These are phyloP conservation scores for Ajuga reptans DNA, from an alignment of 305 asterid genomes.

Conservation along the genomic window DNA sequence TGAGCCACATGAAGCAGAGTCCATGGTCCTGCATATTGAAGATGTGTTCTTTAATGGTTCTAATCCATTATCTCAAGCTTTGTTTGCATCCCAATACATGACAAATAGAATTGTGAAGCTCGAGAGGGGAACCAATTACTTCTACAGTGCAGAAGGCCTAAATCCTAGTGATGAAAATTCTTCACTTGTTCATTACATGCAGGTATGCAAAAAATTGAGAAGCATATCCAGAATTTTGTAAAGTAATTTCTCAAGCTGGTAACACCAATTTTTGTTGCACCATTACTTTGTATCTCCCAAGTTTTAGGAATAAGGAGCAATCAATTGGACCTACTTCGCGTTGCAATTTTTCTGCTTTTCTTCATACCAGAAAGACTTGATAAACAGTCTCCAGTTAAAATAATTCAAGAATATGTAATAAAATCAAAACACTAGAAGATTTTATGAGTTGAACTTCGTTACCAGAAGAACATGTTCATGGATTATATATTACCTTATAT, in stretches of 20 bases:
- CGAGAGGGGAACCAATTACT: slow-evolving; percentile 52
- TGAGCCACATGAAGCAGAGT: slow-evolving; percentile 69
- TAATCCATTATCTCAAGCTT: slow-evolving; percentile 51
- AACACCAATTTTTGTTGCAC: too few relatives aligned
- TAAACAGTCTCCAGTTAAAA: neutral
- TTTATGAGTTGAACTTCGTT: neutral
- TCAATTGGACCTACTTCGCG: neutral
- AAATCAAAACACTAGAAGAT: neutral
- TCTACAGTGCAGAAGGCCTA: slow-evolving; percentile 59
- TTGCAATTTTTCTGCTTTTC: neutral
- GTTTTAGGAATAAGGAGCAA: neutral
- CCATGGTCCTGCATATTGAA: slow-evolving; percentile 59
- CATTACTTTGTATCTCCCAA: neutral
- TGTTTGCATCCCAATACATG: slow-evolving; percentile 78
- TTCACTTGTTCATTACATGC: slow-evolving; percentile 85
- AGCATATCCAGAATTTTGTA: neutral
- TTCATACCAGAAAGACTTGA: neutral
- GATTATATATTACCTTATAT: neutral
- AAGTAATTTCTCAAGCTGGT: neutral
- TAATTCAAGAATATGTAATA: neutral
- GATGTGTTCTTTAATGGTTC: slow-evolving; percentile 63
- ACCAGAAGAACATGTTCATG: neutral
- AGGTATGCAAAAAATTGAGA: slow-evolving; percentile 37
- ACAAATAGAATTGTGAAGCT: slow-evolving; percentile 75
- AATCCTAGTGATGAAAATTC: slow-evolving; percentile 94